A percentile compares a stretch with the other conserved stretches of the same genome.
Evolutionary conservation across 768 basidiomycete genomes (phyloP).

Genomic region (Xerocomellus dryophilus): DNA sequence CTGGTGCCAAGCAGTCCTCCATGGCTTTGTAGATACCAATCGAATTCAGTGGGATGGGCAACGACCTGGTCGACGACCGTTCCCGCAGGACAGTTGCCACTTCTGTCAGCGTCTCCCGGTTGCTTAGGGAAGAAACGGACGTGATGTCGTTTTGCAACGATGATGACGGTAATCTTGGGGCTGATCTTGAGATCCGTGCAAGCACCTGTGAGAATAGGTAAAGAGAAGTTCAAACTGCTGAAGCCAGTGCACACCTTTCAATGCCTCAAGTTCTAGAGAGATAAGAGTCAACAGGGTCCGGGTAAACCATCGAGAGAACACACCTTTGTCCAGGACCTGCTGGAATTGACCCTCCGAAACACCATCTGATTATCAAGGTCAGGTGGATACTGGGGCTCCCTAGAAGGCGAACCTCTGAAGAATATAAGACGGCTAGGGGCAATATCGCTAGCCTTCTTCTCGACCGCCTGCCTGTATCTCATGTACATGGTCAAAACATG

Average conservation of each 20-base stretch:
- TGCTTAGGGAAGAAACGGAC: conserved; percentile 52
- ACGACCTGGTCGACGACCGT: conserved; percentile 74
- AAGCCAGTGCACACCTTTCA: conserved; percentile 46
- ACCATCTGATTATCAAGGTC: conserved; percentile 38
- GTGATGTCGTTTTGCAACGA: conserved; percentile 65
- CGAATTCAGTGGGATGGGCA: conserved; percentile 67
- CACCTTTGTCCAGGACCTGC: conserved; percentile 52
- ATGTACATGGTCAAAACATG: conserved; percentile 56
- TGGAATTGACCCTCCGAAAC: conserved; percentile 56
- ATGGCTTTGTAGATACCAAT: conserved; percentile 78
- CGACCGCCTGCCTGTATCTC: conserved; percentile 50
- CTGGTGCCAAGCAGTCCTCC: conserved; percentile 77
- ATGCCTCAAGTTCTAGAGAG: conserved; percentile 50
- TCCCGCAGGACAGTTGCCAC: conserved; percentile 73
- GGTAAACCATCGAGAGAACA: conserved; percentile 7
- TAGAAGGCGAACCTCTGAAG: conserved; percentile 55
- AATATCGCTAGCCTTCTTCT: conserved; percentile 42
- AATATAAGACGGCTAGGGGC: conserved; percentile 73
- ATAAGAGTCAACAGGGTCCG: background rate
- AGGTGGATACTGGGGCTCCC: background rate
- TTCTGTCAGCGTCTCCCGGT: conserved; percentile 51
- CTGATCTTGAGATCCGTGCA: conserved; percentile 56
- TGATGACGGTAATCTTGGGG: conserved; percentile 68
- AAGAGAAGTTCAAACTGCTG: background rate
- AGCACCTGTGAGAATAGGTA: conserved; percentile 45